Evolutionary conservation across 2,329 filamentous ascomycete genomes (phyloP).

Genomic region (Rachicladosporium sp.): DNA sequence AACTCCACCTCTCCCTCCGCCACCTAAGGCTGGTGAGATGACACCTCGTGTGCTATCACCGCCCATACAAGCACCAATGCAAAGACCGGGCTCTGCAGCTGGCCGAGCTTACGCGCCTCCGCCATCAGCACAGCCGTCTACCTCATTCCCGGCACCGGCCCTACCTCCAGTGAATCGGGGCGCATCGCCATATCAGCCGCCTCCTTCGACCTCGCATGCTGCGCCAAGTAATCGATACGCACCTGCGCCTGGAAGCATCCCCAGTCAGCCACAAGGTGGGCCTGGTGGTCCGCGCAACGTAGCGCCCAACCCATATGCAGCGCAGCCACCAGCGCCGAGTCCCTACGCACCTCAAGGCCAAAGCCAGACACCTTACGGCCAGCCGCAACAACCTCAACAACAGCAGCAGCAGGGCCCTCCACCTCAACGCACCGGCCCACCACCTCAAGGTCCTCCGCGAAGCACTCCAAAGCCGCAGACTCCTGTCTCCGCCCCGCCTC

Average conservation of each 20-base stretch:
- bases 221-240: slow-evolving; percentile 68
- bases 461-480: slow-evolving; percentile 6
- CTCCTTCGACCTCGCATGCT: slow-evolving; percentile 47
- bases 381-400: slow-evolving; percentile 29
- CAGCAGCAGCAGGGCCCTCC: slow-evolving; percentile 26
- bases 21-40: slow-evolving; percentile 65
- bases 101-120: slow-evolving; percentile 55
- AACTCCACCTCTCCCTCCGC: slow-evolving; percentile 64
- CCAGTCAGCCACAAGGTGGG: slow-evolving; percentile 24
- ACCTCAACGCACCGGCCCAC: slow-evolving; percentile 19
- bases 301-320: slow-evolving; percentile 33
- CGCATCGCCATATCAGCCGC: slow-evolving; percentile 75
- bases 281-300: slow-evolving; percentile 25
- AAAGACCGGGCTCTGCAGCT: slow-evolving; percentile 40
- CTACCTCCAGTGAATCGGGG: slow-evolving; percentile 57
- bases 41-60: slow-evolving; percentile 61
- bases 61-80: slow-evolving; percentile 40
- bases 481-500: slow-evolving; percentile 27
- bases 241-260: slow-evolving; percentile 47
- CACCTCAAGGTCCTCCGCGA: slow-evolving; percentile 36
- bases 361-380: slow-evolving; percentile 26
- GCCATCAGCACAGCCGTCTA: slow-evolving; percentile 30
- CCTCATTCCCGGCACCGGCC: slow-evolving; percentile 29
- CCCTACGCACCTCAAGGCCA: slow-evolving; percentile 29
- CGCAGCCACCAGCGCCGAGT: slow-evolving; percentile 14